phyloP scores from a whole-genome alignment of 2,329 filamentous ascomycete genomes.

The Cladophialophora immunda region DNA sequence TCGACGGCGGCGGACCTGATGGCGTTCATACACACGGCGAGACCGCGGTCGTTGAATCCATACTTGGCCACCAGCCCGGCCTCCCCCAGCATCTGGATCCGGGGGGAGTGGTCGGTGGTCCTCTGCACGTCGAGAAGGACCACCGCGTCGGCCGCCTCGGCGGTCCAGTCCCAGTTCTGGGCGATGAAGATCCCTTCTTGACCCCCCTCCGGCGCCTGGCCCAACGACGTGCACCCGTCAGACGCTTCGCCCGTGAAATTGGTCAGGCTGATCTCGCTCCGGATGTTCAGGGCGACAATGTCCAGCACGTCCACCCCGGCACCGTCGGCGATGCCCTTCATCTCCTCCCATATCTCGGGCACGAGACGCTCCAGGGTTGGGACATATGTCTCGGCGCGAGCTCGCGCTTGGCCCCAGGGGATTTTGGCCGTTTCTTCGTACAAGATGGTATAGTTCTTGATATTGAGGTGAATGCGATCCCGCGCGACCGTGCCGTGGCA shows the following conservation, averaged over 20 bases:
- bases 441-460: slow-evolving; percentile 44
- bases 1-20: slow-evolving; percentile 67
- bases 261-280: slow-evolving; percentile 60
- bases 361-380: slow-evolving; percentile 47
- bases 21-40: slow-evolving; percentile 69
- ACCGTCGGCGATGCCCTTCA: slow-evolving; percentile 60
- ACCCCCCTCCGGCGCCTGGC: slow-evolving; percentile 47
- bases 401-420: slow-evolving; percentile 55
- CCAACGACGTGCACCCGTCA: slow-evolving; percentile 65
- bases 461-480: background rate
- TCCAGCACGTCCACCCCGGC: slow-evolving; percentile 56
- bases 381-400: slow-evolving; percentile 53
- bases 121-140: slow-evolving; percentile 48
- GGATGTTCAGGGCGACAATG: slow-evolving; percentile 65
- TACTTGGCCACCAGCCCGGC: slow-evolving; percentile 70
- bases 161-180: slow-evolving; percentile 67
- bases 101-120: no score
- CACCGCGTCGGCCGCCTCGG: slow-evolving; percentile 44
- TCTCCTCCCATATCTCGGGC: slow-evolving; percentile 44
- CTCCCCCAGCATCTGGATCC: slow-evolving; percentile 63
- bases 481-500: background rate
- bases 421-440: slow-evolving; percentile 47
- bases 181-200: slow-evolving; percentile 50
- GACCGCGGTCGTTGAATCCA: slow-evolving; percentile 66
- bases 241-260: slow-evolving; percentile 39